Evolutionary conservation across 163 green algal genomes (phyloP), one percentile per base, ranked within the genome.

Genomic region (Volvox carteri): DNA sequence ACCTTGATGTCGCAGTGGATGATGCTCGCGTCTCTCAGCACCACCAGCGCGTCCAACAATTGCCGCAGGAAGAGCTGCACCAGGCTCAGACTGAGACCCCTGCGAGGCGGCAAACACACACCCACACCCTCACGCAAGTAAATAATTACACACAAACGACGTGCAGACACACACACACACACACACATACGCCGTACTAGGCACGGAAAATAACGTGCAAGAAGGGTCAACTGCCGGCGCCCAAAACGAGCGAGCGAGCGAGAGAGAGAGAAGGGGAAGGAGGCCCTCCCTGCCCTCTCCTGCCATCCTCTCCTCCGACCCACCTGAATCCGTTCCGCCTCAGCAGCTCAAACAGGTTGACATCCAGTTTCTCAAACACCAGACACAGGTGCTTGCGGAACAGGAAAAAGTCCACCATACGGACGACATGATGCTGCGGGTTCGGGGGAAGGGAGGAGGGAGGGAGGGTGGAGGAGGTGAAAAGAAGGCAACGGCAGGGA

Each of bases 261-360:
- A 23, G 16, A 41, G 33, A 77, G 33, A 35, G 62, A 28, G 62
- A 74, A 41, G n/a, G 23, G 23, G 60, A 72, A 2, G 62, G n/a
- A 28, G 30, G 62, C 23, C 14, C 28, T 37, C 62, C n/a, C n/a
- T 37, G 54, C 54, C 54, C 54, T 65, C 54, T 65, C 7, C 7
- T 65, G 5, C 54, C 7, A 30, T 23, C 54, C 28, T 65, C 28
- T 65, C 54, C 54, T 1, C 4, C 37, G 14, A 0, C 83, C 14
- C 50, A 98, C 39, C 94, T 93, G 93, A 99, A 99, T 35, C 96
- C 93, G 92, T 99, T 99, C 72, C 97, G 93, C 83, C 97, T 96
- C 52, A 99, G 96, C 54, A 99, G 94, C 93, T 99, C 98, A 92
- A 98, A 99, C 75, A 99, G 94, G 92, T 99, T 99, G 86, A 98